Base-by-base conservation (phyloP, 2,329 filamentous ascomycete species). In the Penicillium sp. region DNA sequence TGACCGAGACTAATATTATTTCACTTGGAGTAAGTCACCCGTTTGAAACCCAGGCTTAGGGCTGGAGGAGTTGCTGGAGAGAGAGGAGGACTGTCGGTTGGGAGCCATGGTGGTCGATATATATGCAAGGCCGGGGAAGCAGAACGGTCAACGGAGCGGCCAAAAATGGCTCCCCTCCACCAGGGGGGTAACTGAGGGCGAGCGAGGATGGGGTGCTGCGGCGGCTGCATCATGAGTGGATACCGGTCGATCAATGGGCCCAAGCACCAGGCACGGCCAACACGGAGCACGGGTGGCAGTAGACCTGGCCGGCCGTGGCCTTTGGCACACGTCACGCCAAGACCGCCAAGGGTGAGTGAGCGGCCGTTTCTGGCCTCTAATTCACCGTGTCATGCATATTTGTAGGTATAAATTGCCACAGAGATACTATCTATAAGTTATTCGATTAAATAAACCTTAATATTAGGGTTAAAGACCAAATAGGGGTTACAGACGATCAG, bases 281-380 rank as follows among this genome's bases (percentile, higher is more conserved):
- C 30, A 2, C 20, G 18, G 37, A 30, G 27, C 30, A 33, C 13
- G 2, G 28, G 38, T 41, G 32, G 38, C 34, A 44, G 34, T 35
- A 38, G 32, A 29, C 9, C 1, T 3, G 23, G 28, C 8, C 2
- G 32, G 40, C 30, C 29, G 39, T 45, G 39, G 32, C 29, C 32
- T 22, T 39, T 34, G 13, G n/a, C 2, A 8, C 29, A 36, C 37
- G 30, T 44, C 32, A 44, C 14, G 35, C 44, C 30, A 46, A 46
- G 44, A 14, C 40, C 34, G 13, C 5, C 15, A 3, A 35, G 20
- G 32, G 47, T 49, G 32, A 47, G 44, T 15, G 26, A 20, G 31
- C 32, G 13, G 47, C 47, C 42, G 23, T 47, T 47, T 45, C 42
- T 45, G 42, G 42, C 47, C 44, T 41, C 37, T 35, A 15, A 39